Conservation (phyloP, 306 rosid species). For the Gastrolobium bilobum region DNA sequence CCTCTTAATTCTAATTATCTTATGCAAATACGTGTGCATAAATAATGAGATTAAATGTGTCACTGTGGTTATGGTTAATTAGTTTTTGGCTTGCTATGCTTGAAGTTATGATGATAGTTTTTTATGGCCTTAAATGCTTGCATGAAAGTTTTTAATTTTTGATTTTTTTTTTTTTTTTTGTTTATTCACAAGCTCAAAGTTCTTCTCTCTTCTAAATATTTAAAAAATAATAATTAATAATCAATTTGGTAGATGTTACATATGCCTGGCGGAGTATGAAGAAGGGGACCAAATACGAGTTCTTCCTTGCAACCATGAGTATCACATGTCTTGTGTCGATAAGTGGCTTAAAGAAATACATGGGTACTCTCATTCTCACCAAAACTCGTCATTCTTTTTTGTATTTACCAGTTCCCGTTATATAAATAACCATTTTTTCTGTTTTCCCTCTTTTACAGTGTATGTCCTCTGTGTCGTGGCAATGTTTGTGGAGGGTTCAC, state of each 20-base stretch:
- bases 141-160: not conserved
- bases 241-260: constrained; percentile 75
- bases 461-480: constrained; percentile 96
- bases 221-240: not conserved
- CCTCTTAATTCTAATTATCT: constrained; percentile 12
- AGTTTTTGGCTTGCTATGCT: not conserved
- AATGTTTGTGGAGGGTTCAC: constrained; percentile 80
- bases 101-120: not conserved
- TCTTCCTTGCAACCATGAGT: constrained; percentile 95
- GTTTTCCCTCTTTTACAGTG: constrained; percentile 60
- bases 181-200: not conserved
- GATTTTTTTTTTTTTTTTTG: not conserved
- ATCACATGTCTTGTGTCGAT: constrained; percentile 89
- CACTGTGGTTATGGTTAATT: constrained; percentile 18
- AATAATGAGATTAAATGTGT: constrained; percentile 15
- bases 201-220: not conserved
- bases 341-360: constrained; percentile 99
- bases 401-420: not conserved
- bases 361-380: constrained; percentile 63
- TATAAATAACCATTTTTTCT: constrained; percentile 21
- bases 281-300: constrained; percentile 93
- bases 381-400: constrained; percentile 12
- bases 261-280: constrained; percentile 95
- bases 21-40: not conserved
- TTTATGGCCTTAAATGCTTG: constrained; percentile 12